Evolutionary conservation across 2,329 filamentous ascomycete genomes (phyloP), one percentile per base, ranked within the genome.

Genomic region (Lasiodiplodia sp.): DNA sequence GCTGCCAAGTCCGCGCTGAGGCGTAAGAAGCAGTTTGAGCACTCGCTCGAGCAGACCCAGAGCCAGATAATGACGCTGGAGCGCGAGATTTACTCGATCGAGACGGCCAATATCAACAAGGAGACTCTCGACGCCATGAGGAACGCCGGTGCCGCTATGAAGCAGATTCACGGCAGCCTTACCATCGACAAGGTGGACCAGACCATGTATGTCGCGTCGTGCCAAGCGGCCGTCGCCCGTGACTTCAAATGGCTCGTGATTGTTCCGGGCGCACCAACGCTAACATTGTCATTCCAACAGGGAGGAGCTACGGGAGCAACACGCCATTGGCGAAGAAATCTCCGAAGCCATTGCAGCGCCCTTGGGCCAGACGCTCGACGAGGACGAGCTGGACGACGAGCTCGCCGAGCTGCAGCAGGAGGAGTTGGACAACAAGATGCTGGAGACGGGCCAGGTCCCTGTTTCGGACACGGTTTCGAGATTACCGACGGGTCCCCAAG

Each of bases 71-170:
- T 90, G 75, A 97, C 96, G 25, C 86, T 99, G 55, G 96, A 99
- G 81, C 92, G 94, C 78, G 94, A 99, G 80, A 96, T 98, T 78
- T 96, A 96, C 80, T 91, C 92, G 70, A 98, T 99, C 84, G 96
- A 99, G 82, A 93, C 94, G 58, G 96, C 96, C 71, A 99, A 98
- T 80, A 97, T 99, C 85, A 99, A 99, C 86, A 91, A 95, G 82
- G 94, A 97, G 85, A 99, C 96, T 14, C 86, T 98, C 72, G 88
- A 91, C 73, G 95, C 94, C 8, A 97, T 99, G 94, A 66, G 97
- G 87, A 91, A 91, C 78, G 95, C 96, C 12, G 90, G 92, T 72
- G 84, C 89, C 70, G 96, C 95, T 44, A 98, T 99, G 94, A 91
- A 94, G 84, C 85, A 91, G 72, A 99, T 99, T 75, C 94, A 98